Evolutionary conservation across 2,329 filamentous ascomycete genomes (phyloP), one percentile per base, ranked within the genome.

Genomic region (Thielaviopsis populi): DNA sequence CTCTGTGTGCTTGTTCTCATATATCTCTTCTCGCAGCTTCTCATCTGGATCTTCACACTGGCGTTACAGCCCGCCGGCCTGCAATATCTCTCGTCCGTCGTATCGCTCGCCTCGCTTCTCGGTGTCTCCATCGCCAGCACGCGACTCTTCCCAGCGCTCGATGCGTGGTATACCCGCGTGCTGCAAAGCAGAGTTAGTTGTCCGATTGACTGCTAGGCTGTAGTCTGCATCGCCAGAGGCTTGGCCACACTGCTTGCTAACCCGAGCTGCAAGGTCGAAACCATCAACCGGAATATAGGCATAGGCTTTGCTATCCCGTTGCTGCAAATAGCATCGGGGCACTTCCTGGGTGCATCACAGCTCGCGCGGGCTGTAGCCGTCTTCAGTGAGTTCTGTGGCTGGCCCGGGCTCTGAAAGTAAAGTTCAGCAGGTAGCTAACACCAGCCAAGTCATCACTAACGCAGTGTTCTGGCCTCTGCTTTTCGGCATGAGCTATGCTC

Each of bases 271-370:
- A 72, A 81, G 78, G 73, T 79, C 24, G 74, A 80, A 59, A 74
- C 80, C 10, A 73, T 81, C 62, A 81, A 81, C 67, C 70, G 74
- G 2, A 77, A 81, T 68, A 75, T 81, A 67, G 78, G 79, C 0
- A 69, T 80, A 5, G 79, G 77, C 2, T 81, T 81, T 67, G 75
- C 77, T 0, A 73, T 80, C 1, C 79, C 79, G 0, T 74, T 81
- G 1, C 70, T 80, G 1, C 76, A 77, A 72, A 73, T 80, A 15
- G 74, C 75, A 46, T 68, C 71, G n/a, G 68, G 69, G 1, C 66
- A 74, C 6, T 68, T 73, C 11, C 66, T 76, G 7, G 69, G 71
- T 19, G 68, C 70, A 19, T 67, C 64, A 2, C 70, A 71, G 0
- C 73, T 80, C n/a, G 77, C 74, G 4, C 69, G 74, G 19, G 73